phyloP scores from a whole-genome alignment of 768 basidiomycete genomes.

The Kwoniella pini region DNA sequence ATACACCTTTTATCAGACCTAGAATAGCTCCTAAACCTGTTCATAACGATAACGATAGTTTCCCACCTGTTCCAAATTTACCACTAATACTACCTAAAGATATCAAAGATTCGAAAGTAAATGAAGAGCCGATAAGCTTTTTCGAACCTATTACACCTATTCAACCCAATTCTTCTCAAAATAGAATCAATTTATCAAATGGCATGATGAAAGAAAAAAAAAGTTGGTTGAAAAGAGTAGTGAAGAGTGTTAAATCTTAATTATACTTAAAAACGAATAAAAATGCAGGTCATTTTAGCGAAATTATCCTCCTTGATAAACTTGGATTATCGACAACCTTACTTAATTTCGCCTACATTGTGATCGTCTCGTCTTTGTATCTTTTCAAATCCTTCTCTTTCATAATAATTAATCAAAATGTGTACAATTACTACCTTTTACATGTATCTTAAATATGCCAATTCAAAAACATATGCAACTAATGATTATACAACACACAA shows the following conservation, averaged over 20 bases:
- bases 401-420: too few species aligned
- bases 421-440: too few species aligned
- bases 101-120: neutral
- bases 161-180: neutral
- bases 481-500: too few species aligned
- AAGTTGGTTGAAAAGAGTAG: conserved; percentile 41
- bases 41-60: neutral
- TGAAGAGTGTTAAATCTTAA: conserved; percentile 10
- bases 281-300: too few species aligned
- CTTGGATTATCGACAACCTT: too few species aligned
- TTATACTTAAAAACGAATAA: too few species aligned
- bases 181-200: neutral
- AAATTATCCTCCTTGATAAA: too few species aligned
- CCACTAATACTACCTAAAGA: neutral
- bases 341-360: too few species aligned
- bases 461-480: too few species aligned
- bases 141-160: conserved; percentile 42
- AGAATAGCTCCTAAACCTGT: conserved; percentile 25
- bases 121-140: conserved; percentile 15
- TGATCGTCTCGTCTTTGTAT: too few species aligned
- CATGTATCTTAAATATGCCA: too few species aligned
- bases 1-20: conserved; percentile 30
- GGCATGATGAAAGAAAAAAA: neutral
- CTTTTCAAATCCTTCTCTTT: too few species aligned
- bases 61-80: conserved; percentile 1